phyloP scores from a whole-genome alignment of 768 basidiomycete species.

The Tubosaeta sp. region DNA sequence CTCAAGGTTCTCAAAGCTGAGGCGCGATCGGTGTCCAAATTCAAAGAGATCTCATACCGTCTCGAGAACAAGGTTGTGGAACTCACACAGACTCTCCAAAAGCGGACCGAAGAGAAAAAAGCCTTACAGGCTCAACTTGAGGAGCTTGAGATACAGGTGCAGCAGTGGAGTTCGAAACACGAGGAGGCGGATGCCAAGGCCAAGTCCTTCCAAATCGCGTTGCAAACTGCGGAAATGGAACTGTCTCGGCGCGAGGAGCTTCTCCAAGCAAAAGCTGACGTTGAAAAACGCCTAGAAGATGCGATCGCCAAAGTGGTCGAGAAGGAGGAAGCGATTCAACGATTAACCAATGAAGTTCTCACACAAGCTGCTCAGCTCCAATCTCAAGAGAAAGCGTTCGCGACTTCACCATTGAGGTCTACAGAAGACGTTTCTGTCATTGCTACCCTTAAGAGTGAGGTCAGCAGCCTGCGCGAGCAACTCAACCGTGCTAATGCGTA shows the following conservation, averaged over 20 bases:
- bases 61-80: slow-evolving; percentile 99
- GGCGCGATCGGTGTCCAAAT: slow-evolving; percentile 95
- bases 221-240: slow-evolving; percentile 70
- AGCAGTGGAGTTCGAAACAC: slow-evolving; percentile 79
- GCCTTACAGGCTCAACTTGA: slow-evolving; percentile 70
- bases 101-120: slow-evolving; percentile 87
- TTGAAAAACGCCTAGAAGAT: slow-evolving; percentile 80
- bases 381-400: slow-evolving; percentile 65
- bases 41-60: slow-evolving; percentile 97
- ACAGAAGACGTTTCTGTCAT: slow-evolving; percentile 87
- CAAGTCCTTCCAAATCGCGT: slow-evolving; percentile 65
- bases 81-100: slow-evolving; percentile 90
- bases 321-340: slow-evolving; percentile 80
- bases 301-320: slow-evolving; percentile 66
- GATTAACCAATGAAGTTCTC: slow-evolving; percentile 72
- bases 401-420: slow-evolving; percentile 57
- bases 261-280: slow-evolving; percentile 66
- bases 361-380: slow-evolving; percentile 76
- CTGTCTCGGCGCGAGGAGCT: slow-evolving; percentile 69
- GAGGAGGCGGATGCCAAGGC: slow-evolving; percentile 79
- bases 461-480: slow-evolving; percentile 89
- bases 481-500: slow-evolving; percentile 94
- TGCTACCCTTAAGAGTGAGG: slow-evolving; percentile 85
- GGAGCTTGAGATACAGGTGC: slow-evolving; percentile 81
- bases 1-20: slow-evolving; percentile 81